These are phyloP conservation scores for Protomyces lactucae-debilis DNA, from an alignment of 1,139 yeast genomes.

Conservation along the genomic window DNA sequence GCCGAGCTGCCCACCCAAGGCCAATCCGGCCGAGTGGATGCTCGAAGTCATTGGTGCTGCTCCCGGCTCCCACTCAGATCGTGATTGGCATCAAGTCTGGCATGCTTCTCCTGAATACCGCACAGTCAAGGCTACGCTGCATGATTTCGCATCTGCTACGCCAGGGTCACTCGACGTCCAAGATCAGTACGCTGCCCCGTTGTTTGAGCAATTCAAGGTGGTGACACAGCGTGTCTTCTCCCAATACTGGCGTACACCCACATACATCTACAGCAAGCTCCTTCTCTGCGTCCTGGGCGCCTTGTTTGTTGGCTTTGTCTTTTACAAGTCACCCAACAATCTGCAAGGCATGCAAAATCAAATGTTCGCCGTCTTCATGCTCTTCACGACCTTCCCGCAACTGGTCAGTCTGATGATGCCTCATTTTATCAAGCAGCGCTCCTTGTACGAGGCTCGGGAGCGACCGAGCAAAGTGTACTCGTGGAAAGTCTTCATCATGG, in stretches of 20 bases:
- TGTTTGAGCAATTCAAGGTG: constrained; percentile 25
- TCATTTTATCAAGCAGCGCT: constrained; percentile 46
- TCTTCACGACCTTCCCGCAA: constrained; percentile 50
- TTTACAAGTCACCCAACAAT: constrained; percentile 40
- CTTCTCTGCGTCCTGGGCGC: constrained; percentile 49
- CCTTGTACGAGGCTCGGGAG: constrained; percentile 59
- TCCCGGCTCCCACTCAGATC: constrained; percentile 36
- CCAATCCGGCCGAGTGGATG: constrained; percentile 65
- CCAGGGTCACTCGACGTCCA: neutral
- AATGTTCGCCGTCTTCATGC: constrained; percentile 50
- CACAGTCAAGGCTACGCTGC: constrained; percentile 37
- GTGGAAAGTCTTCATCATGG: neutral
- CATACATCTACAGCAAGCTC: constrained; percentile 46
- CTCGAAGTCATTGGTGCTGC: constrained; percentile 62
- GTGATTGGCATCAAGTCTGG: constrained; percentile 48
- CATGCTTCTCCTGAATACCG: constrained; percentile 42
- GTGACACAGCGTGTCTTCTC: constrained; percentile 36
- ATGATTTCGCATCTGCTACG: constrained; percentile 35
- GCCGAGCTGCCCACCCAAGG: constrained; percentile 46
- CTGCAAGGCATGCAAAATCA: constrained; percentile 39
- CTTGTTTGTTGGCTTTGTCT: constrained; percentile 50
- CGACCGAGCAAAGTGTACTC: constrained; percentile 54
- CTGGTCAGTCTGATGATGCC: constrained; percentile 54
- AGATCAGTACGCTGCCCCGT: constrained; percentile 33
- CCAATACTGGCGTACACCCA: constrained; percentile 48